phyloP scores from a whole-genome alignment of 2,329 filamentous ascomycete genomes.

The Alternaria tenuissima region DNA sequence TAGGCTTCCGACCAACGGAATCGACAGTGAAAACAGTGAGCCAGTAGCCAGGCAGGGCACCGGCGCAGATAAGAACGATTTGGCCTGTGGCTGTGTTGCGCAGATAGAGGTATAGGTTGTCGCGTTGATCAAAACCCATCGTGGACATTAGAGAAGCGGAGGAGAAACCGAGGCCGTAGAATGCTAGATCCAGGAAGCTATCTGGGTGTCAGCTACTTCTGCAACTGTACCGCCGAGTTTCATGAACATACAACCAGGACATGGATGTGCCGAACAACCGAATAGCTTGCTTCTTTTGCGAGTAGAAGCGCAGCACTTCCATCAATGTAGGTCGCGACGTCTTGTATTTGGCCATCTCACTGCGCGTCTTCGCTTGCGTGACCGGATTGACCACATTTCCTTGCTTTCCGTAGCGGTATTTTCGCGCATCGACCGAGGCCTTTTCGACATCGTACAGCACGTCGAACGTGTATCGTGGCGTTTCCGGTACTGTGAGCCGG shows the following conservation, averaged over 20 bases:
- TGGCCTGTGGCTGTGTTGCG: conserved; percentile 81
- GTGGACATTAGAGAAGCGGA: conserved; percentile 74
- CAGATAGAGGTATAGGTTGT: conserved; percentile 72
- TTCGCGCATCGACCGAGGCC: conserved; percentile 73
- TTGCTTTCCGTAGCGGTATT: conserved; percentile 72
- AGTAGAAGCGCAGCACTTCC: conserved; percentile 76
- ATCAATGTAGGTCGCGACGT: conserved; percentile 40
- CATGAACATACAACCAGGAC: conserved; percentile 71
- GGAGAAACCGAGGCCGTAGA: conserved; percentile 71
- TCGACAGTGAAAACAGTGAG: conserved; percentile 78
- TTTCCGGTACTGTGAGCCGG: conserved; percentile 86
- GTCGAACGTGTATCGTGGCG: conserved; percentile 87
- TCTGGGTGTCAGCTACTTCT: background rate
- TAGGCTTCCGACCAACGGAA: conserved; percentile 77
- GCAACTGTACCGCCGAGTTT: background rate
- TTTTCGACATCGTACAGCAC: conserved; percentile 71
- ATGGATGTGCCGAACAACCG: conserved; percentile 78
- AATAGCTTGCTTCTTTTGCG: conserved; percentile 73
- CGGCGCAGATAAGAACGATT: conserved; percentile 79
- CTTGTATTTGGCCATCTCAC: conserved; percentile 46
- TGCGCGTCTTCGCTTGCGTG: conserved; percentile 64
- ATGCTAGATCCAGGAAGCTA: conserved; percentile 67
- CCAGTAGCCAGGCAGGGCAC: conserved; percentile 85
- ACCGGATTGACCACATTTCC: conserved; percentile 70
- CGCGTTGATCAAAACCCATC: conserved; percentile 74